Evolutionary conservation across 2,329 filamentous ascomycete genomes (phyloP).

Genomic region (Trichophyton benhamiae): DNA sequence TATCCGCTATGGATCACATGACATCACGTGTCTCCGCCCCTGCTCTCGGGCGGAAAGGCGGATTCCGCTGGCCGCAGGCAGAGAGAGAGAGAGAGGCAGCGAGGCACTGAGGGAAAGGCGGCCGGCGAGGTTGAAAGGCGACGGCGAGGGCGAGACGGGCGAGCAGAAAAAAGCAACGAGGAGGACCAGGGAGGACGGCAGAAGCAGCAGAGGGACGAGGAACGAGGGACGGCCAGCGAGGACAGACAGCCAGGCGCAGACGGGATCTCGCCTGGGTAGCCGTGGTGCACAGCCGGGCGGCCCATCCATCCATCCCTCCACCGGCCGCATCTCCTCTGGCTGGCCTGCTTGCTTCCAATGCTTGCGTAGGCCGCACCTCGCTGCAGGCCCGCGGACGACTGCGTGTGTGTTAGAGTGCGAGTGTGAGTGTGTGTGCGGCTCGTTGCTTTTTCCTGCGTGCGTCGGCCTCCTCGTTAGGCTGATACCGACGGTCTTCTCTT

Average conservation of each 20-base stretch:
- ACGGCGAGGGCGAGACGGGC: no score
- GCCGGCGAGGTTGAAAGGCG: no score
- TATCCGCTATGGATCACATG: no score
- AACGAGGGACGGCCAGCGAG: background rate
- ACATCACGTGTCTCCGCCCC: background rate
- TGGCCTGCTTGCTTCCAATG: no score
- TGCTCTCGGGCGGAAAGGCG: background rate
- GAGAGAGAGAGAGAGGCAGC: background rate
- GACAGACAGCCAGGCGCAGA: background rate
- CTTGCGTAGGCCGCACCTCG: no score
- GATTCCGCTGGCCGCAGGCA: background rate
- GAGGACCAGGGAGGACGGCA: no score
- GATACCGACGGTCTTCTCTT: background rate
- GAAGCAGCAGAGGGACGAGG: no score
- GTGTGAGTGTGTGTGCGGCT: no score
- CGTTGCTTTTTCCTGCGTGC: slow-evolving; percentile 3
- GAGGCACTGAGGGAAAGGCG: no score
- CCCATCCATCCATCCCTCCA: background rate
- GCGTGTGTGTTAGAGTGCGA: no score
- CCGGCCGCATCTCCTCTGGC: background rate
- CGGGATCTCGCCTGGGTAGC: background rate
- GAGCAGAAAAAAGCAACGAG: no score
- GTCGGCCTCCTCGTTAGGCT: slow-evolving; percentile 2
- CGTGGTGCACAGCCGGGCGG: background rate
- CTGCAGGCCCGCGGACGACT: no score